Percentiles rank a stretch among this genome's conserved stretches.
These are phyloP conservation scores for Sugiyamaella boreocaroliniensis DNA, from an alignment of 805 yeast genomes.

Conservation along the genomic window DNA sequence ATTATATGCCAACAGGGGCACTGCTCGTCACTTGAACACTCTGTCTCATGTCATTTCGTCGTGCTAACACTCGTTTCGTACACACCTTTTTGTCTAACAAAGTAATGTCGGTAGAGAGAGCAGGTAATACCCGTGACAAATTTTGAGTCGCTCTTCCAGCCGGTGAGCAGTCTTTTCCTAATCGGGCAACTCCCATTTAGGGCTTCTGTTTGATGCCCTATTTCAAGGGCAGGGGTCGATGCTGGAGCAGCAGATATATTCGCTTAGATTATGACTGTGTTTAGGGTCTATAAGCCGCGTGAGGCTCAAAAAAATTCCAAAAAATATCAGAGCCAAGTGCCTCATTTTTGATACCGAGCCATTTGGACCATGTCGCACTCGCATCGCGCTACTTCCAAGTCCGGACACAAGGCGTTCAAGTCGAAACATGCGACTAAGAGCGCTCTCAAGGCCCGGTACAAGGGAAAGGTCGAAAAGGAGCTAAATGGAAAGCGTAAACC, in stretches of 20 bases:
- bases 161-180: background rate
- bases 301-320: slow-evolving; percentile 1
- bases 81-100: background rate
- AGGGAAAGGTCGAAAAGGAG: slow-evolving; percentile 77
- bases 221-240: background rate
- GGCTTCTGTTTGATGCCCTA: background rate
- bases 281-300: background rate
- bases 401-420: slow-evolving; percentile 84
- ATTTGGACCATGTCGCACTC: slow-evolving; percentile 41
- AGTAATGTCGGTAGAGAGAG: background rate
- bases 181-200: background rate
- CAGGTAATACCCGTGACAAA: background rate
- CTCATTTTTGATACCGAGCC: background rate
- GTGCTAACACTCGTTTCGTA: background rate
- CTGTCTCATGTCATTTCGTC: background rate
- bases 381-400: slow-evolving; percentile 79
- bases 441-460: slow-evolving; percentile 66
- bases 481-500: slow-evolving; percentile 27
- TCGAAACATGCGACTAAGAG: slow-evolving; percentile 88
- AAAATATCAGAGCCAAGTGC: slow-evolving; percentile 6
- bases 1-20: no score
- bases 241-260: background rate
- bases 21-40: no score
- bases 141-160: background rate
- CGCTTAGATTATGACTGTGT: background rate